Evolutionary conservation across 75 land plant species (phyloP).

Genomic region (Selaginella tamariscina): DNA sequence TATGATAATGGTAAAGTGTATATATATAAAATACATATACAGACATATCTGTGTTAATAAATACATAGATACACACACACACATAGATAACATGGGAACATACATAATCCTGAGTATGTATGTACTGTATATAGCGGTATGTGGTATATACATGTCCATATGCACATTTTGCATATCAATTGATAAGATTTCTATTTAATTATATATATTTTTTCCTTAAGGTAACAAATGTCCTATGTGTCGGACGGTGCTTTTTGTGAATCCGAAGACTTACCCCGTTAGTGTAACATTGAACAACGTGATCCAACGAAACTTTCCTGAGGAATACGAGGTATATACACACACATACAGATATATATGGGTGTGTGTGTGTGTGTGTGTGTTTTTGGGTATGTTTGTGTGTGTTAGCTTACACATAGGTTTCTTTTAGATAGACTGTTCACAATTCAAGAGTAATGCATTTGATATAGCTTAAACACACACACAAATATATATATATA

Average conservation of each 20-base stretch:
- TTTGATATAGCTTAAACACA: no score
- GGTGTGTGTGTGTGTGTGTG: no score
- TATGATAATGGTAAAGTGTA: no score
- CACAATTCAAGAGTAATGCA: no score
- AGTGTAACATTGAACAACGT: constrained; percentile 95
- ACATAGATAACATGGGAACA: background rate
- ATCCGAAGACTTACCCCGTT: constrained; percentile 68
- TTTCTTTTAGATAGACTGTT: no score
- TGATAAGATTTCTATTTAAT: background rate
- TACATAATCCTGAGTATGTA: no score
- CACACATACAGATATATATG: no score
- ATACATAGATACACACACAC: background rate
- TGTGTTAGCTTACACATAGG: no score
- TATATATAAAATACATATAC: constrained; percentile 8
- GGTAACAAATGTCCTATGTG: constrained; percentile 99
- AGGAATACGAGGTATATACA: constrained; percentile 87
- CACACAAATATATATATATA: no score
- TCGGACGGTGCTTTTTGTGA: constrained; percentile 75
- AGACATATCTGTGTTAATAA: background rate
- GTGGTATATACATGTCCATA: background rate
- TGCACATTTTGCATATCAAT: background rate
- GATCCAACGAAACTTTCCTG: constrained; percentile 75
- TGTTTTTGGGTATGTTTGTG: no score
- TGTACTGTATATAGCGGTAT: no score
- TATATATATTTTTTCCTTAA: constrained; percentile 18